Conservation (phyloP, 306 rosid genomes). For the Amphicarpaea edgeworthii region DNA sequence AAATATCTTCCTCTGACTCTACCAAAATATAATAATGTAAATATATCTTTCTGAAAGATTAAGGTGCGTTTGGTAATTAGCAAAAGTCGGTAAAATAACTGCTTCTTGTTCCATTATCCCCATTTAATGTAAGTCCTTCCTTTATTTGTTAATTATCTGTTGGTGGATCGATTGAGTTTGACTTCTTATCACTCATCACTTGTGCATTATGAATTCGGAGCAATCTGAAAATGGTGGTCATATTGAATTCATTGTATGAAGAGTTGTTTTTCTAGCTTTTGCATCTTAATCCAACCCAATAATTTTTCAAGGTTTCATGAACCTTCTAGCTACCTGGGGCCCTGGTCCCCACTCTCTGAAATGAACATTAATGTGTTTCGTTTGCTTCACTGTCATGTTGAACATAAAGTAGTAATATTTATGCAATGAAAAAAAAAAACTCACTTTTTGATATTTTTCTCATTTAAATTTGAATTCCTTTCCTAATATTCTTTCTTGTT, state of each 20-base stretch:
- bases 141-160: background rate
- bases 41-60: background rate
- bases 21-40: background rate
- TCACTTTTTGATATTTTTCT: background rate
- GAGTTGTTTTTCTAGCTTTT: background rate
- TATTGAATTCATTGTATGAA: conserved; percentile 10
- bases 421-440: background rate
- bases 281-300: background rate
- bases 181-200: background rate
- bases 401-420: background rate
- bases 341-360: conserved; percentile 2
- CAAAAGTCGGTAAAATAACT: background rate
- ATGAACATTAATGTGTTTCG: conserved; percentile 4
- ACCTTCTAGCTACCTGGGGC: background rate
- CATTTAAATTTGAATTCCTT: background rate
- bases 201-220: conserved; percentile 13
- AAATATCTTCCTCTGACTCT: background rate
- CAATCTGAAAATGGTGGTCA: background rate
- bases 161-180: background rate
- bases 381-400: background rate
- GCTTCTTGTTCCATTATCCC: background rate
- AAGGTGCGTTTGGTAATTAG: background rate
- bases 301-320: conserved; percentile 1
- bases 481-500: background rate
- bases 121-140: background rate